Evolutionary conservation across 495 filamentous ascomycete species (phyloP).

Genomic region (Talaromyces stipitatus): DNA sequence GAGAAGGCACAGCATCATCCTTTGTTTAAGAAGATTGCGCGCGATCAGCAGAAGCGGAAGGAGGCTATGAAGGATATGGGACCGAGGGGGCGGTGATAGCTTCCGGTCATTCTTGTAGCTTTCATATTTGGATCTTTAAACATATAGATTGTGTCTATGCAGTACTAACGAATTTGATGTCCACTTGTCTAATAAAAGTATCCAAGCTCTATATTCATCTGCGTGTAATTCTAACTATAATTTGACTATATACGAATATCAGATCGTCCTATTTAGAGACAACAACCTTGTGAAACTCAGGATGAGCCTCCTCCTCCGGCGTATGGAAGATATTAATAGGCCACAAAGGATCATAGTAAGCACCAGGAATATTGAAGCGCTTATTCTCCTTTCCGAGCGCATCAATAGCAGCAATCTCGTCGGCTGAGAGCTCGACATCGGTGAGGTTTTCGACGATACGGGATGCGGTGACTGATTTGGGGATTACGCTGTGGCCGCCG

Average conservation of each 20-base stretch:
- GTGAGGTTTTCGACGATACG: slow-evolving; percentile 43
- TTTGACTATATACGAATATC: neutral
- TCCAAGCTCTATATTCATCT: too few species aligned
- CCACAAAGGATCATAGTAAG: slow-evolving; percentile 36
- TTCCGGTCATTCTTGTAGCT: neutral
- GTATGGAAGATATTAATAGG: slow-evolving; percentile 40
- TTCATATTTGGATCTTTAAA: neutral
- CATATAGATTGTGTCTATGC: neutral
- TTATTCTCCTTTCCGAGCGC: slow-evolving; percentile 32
- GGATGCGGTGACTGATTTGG: slow-evolving; percentile 41
- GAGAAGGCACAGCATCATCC: slow-evolving; percentile 52
- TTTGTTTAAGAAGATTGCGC: slow-evolving; percentile 75
- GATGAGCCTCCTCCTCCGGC: slow-evolving; percentile 25
- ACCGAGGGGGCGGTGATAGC: neutral
- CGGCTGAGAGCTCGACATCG: slow-evolving; percentile 37
- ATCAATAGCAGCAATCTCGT: slow-evolving; percentile 37
- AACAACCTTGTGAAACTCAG: slow-evolving; percentile 36
- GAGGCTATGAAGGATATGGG: slow-evolving; percentile 34
- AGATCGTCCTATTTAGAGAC: neutral
- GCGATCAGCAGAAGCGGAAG: slow-evolving; percentile 61
- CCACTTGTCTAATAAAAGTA: too few species aligned
- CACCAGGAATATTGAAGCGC: slow-evolving; percentile 38
- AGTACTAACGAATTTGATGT: neutral
- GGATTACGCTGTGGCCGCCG: slow-evolving; percentile 42
- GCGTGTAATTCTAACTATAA: too few species aligned